These are phyloP conservation scores for Taphrina flavorubra DNA, from an alignment of 1,139 yeast species.

Conservation along the genomic window DNA sequence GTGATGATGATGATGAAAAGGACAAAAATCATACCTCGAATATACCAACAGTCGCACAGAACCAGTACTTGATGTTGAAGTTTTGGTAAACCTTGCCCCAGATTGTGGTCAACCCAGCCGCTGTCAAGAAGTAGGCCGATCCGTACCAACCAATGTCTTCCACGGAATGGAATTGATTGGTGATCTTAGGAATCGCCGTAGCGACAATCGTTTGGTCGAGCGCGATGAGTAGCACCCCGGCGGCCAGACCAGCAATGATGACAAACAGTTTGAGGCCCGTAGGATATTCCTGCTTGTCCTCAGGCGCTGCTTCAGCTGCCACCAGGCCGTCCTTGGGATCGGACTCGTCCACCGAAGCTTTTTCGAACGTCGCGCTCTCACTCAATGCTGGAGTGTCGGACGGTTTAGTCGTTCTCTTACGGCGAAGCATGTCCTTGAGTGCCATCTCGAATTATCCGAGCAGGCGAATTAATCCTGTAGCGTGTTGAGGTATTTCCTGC, in stretches of 20 bases:
- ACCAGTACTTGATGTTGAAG: slow-evolving; percentile 63
- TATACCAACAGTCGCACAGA: slow-evolving; percentile 59
- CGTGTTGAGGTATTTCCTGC: background rate
- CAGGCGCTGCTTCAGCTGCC: background rate
- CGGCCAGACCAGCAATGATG: slow-evolving; percentile 56
- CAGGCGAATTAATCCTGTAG: background rate
- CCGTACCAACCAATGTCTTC: slow-evolving; percentile 61
- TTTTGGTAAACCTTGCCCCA: slow-evolving; percentile 69
- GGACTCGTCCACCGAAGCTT: background rate
- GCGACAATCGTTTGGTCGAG: slow-evolving; percentile 71
- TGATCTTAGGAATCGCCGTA: slow-evolving; percentile 64
- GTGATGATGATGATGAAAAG: no score
- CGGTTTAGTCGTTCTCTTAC: background rate
- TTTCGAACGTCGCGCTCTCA: slow-evolving; percentile 4
- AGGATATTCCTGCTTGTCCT: slow-evolving; percentile 10
- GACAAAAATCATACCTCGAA: slow-evolving; percentile 55
- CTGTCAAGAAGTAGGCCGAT: slow-evolving; percentile 59
- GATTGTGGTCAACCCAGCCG: slow-evolving; percentile 62
- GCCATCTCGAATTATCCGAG: slow-evolving; percentile 1
- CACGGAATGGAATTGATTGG: slow-evolving; percentile 61
- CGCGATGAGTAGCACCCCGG: slow-evolving; percentile 65
- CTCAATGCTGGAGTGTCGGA: background rate
- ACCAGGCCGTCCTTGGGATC: background rate
- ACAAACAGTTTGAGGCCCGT: slow-evolving; percentile 48
- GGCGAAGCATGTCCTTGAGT: background rate